Evolutionary conservation across 352 stramenopile genomes (phyloP).

Genomic region (Blastocystis sp.): DNA sequence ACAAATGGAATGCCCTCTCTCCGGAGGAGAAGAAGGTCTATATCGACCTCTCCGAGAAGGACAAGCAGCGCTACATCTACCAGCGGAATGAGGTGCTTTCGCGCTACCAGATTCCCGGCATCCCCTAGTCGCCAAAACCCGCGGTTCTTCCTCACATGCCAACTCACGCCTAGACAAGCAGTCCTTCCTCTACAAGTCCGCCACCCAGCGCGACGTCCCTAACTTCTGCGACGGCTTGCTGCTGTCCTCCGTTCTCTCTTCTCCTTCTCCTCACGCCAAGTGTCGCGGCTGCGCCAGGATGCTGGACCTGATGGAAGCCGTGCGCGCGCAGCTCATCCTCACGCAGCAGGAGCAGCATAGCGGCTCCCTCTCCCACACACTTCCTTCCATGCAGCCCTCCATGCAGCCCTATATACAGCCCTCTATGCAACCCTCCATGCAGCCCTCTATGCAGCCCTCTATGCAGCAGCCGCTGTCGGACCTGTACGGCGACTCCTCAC

Average conservation of each 20-base stretch:
- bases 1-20: conserved; percentile 33
- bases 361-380: no score
- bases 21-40: conserved; percentile 12
- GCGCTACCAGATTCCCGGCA: background rate
- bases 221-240: conserved; percentile 19
- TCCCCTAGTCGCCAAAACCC: conserved; percentile 37
- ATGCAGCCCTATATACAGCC: background rate
- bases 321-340: background rate
- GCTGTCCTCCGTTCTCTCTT: background rate
- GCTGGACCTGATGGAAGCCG: background rate
- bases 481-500: background rate
- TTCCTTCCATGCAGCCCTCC: background rate
- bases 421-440: background rate
- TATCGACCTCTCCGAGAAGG: background rate
- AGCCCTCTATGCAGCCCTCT: background rate
- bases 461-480: background rate
- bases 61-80: conserved; percentile 27
- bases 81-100: conserved; percentile 3
- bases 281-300: background rate
- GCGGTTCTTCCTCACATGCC: background rate
- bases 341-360: background rate
- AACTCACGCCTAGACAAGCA: conserved; percentile 26
- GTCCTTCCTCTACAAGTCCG: conserved; percentile 23
- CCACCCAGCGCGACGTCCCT: conserved; percentile 2
- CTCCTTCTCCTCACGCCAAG: background rate